Evolutionary conservation across 306 rosid species (phyloP).

Genomic region (Vicia faba): DNA sequence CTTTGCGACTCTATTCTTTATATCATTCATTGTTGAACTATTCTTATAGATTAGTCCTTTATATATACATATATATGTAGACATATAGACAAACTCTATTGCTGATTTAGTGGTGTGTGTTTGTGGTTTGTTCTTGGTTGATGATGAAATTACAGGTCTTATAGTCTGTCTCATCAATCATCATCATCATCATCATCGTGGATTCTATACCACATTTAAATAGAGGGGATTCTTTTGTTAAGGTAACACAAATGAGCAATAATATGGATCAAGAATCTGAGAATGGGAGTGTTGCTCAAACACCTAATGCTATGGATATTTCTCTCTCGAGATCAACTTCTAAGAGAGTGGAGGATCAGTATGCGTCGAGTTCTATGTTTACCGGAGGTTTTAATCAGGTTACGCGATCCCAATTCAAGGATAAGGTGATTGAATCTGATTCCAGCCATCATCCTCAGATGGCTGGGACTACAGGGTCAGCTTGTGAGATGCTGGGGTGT

Average conservation of each 20-base stretch:
- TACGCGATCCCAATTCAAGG: constrained; percentile 68
- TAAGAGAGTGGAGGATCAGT: constrained; percentile 65
- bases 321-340: constrained; percentile 59
- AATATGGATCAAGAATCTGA: constrained; percentile 52
- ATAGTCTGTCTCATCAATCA: background rate
- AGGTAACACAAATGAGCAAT: constrained; percentile 45
- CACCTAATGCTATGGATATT: constrained; percentile 61
- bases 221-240: too few species aligned
- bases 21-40: constrained; percentile 33
- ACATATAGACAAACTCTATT: background rate
- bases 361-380: constrained; percentile 66
- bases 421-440: constrained; percentile 62
- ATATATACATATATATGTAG: constrained; percentile 14
- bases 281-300: constrained; percentile 47
- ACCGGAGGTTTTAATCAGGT: constrained; percentile 65
- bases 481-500: constrained; percentile 60
- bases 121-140: constrained; percentile 8
- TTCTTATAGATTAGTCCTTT: constrained; percentile 33
- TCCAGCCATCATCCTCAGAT: constrained; percentile 74
- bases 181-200: constrained; percentile 31
- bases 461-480: constrained; percentile 64
- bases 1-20: constrained; percentile 28
- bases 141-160: constrained; percentile 41
- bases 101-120: constrained; percentile 29
- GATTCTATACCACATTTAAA: constrained; percentile 28